phyloP scores from a whole-genome alignment of 495 filamentous ascomycete species.

The Xylaria bambusicola region DNA sequence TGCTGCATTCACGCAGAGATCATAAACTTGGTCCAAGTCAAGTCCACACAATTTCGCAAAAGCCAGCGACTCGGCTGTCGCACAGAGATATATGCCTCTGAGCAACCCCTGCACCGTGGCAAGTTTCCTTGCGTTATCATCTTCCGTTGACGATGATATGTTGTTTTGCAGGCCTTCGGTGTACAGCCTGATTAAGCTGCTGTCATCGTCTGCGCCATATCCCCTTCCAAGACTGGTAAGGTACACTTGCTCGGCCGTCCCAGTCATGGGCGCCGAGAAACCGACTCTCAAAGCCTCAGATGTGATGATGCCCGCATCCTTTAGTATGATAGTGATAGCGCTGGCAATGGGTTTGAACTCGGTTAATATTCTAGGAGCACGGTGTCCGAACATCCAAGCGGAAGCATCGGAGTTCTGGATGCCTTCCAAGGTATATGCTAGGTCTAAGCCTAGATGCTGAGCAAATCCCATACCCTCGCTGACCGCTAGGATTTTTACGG shows the following conservation, averaged over 20 bases:
- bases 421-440: constrained; percentile 53
- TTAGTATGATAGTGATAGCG: constrained; percentile 75
- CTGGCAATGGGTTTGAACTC: constrained; percentile 67
- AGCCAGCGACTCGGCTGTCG: constrained; percentile 65
- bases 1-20: constrained; percentile 69
- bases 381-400: constrained; percentile 84
- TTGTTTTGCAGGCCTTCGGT: constrained; percentile 32
- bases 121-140: constrained; percentile 41
- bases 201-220: constrained; percentile 68
- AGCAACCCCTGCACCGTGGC: constrained; percentile 62
- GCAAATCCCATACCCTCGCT: constrained; percentile 77
- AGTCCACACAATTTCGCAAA: constrained; percentile 65
- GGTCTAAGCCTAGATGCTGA: constrained; percentile 65
- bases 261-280: constrained; percentile 70
- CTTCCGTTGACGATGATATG: constrained; percentile 1
- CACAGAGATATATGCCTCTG: constrained; percentile 64
- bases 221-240: constrained; percentile 60
- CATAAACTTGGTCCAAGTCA: constrained; percentile 65
- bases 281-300: constrained; percentile 59
- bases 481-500: constrained; percentile 70
- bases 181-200: constrained; percentile 67
- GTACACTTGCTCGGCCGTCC: constrained; percentile 72
- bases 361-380: constrained; percentile 67
- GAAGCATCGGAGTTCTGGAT: constrained; percentile 62
- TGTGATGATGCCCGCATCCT: constrained; percentile 81